These are phyloP conservation scores for Atractiella rhizophila DNA, from an alignment of 768 basidiomycete species.

Conservation along the genomic window DNA sequence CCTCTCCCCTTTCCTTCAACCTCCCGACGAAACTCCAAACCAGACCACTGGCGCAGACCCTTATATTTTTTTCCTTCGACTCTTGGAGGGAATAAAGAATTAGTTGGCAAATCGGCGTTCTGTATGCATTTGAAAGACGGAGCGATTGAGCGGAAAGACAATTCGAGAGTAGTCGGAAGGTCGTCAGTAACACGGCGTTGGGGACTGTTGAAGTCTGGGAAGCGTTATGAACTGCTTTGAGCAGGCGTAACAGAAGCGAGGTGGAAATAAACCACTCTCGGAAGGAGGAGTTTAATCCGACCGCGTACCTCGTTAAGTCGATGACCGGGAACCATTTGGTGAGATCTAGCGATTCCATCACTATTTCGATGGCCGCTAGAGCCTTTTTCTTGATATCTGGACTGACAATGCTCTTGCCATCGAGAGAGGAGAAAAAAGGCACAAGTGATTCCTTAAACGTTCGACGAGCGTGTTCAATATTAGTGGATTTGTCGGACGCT, in stretches of 20 bases:
- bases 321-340: constrained; percentile 49
- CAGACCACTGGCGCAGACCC: constrained; percentile 3
- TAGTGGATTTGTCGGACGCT: constrained; percentile 17
- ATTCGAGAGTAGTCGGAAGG: constrained; percentile 20
- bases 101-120: neutral
- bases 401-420: neutral
- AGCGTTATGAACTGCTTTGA: neutral
- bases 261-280: constrained; percentile 1
- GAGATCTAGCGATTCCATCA: constrained; percentile 26
- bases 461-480: constrained; percentile 29
- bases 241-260: neutral
- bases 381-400: constrained; percentile 5
- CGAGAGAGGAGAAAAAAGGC: constrained; percentile 23
- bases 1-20: neutral
- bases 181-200: constrained; percentile 21
- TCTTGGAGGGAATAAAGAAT: constrained; percentile 7
- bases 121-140: constrained; percentile 8
- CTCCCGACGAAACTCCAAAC: constrained; percentile 9
- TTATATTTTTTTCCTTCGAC: constrained; percentile 1
- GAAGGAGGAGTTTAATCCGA: constrained; percentile 28
- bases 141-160: constrained; percentile 16
- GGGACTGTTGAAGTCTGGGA: constrained; percentile 6
- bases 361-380: constrained; percentile 19
- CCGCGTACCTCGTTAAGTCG: constrained; percentile 56
- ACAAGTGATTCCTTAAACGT: constrained; percentile 36